These are phyloP conservation scores for Trypanosomatidae sp. DNA, from an alignment of 208 protist species.

Conservation along the genomic window DNA sequence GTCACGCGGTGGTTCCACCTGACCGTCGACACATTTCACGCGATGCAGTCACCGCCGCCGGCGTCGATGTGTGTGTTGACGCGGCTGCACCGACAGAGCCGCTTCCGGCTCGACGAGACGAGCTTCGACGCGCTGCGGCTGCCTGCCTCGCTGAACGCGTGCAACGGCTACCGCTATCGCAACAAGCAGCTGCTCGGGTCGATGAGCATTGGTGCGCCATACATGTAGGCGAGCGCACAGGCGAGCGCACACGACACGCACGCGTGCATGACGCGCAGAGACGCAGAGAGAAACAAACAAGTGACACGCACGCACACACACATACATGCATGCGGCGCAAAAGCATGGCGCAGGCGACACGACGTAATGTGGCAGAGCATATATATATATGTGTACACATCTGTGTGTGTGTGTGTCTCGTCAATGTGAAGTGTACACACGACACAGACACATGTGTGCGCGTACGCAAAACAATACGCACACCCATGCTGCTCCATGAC, in stretches of 20 bases:
- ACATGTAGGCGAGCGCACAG: conserved; percentile 58
- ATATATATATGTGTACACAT: conserved; percentile 1
- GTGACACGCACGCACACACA: no score
- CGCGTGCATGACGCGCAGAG: not conserved
- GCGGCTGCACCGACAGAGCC: conserved; percentile 62
- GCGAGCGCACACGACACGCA: no score
- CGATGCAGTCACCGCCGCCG: conserved; percentile 62
- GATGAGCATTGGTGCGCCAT: conserved; percentile 79
- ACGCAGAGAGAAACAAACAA: no score
- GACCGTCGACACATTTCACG: conserved; percentile 84
- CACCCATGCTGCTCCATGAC: no score
- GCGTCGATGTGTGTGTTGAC: conserved; percentile 56
- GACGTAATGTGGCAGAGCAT: not conserved
- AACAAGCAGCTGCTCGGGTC: conserved; percentile 81
- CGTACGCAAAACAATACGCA: no score
- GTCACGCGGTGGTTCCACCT: conserved; percentile 87
- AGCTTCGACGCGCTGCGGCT: conserved; percentile 60
- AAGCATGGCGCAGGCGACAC: no score
- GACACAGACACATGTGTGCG: no score
- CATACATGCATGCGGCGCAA: no score
- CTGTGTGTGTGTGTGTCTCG: not conserved
- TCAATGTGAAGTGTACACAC: not conserved
- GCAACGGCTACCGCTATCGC: conserved; percentile 83
- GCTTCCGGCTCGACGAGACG: conserved; percentile 51
- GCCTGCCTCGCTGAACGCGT: conserved; percentile 69